Conservation (phyloP, 495 filamentous ascomycete species). For the Aspergillus cavernicola region DNA sequence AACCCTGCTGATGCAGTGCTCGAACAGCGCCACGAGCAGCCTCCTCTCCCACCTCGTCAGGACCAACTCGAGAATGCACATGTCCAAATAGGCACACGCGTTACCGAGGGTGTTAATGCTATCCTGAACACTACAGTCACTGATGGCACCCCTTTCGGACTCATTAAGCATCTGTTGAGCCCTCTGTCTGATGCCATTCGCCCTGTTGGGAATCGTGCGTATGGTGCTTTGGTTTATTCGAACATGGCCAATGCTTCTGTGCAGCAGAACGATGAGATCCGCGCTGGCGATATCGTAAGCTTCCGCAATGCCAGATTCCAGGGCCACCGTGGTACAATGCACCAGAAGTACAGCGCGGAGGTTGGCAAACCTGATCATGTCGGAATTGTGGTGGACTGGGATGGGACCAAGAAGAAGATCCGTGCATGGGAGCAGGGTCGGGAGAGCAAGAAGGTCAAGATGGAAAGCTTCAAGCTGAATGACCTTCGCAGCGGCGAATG, state of each 20-base stretch:
- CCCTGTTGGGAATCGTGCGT: constrained; percentile 81
- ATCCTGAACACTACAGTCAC: constrained; percentile 78
- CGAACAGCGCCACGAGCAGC: constrained; percentile 84
- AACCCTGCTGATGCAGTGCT: constrained; percentile 67
- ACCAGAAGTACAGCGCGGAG: constrained; percentile 85
- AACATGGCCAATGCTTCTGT: constrained; percentile 92
- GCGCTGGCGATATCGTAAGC: constrained; percentile 87
- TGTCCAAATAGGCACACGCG: constrained; percentile 67
- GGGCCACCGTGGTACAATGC: constrained; percentile 91
- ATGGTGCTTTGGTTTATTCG: constrained; percentile 87
- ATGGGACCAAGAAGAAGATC: constrained; percentile 97
- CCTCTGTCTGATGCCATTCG: constrained; percentile 69
- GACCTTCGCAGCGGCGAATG: constrained; percentile 92
- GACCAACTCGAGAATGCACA: constrained; percentile 89
- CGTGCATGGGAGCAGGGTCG: constrained; percentile 92
- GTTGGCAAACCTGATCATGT: constrained; percentile 94
- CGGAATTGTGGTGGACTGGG: constrained; percentile 96
- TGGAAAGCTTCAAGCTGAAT: constrained; percentile 89
- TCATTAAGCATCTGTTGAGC: constrained; percentile 74
- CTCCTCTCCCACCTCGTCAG: constrained; percentile 80
- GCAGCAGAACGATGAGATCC: constrained; percentile 88
- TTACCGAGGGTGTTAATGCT: constrained; percentile 60
- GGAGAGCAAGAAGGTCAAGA: constrained; percentile 90
- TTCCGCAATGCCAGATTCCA: constrained; percentile 94
- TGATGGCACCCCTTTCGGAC: constrained; percentile 72